phyloP scores from a whole-genome alignment of 306 rosid species.

The Trichosanthes cucumerina region DNA sequence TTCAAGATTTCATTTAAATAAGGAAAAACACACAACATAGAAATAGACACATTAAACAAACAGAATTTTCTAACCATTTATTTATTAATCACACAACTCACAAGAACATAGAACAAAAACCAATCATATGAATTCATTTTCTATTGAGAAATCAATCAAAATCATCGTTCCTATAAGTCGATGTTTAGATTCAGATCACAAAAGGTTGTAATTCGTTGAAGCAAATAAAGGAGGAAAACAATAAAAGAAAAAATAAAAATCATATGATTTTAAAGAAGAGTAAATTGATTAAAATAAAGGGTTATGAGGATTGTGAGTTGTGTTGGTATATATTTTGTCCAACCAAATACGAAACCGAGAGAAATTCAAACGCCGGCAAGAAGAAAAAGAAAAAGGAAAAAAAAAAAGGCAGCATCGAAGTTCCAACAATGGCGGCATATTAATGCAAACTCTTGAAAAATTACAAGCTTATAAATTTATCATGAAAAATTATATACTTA shows the following conservation, averaged over 20 bases:
- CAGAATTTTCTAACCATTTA: background rate
- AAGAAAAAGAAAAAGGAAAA: background rate
- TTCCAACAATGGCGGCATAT: conserved; percentile 7
- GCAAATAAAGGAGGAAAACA: background rate
- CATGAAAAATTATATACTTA: conserved; percentile 1
- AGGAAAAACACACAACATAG: background rate
- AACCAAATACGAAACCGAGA: conserved; percentile 16
- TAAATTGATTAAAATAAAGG: background rate
- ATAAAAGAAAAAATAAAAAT: background rate
- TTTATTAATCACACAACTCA: background rate
- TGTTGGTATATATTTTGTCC: background rate
- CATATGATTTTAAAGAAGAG: background rate
- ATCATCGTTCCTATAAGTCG: background rate
- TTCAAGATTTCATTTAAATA: background rate
- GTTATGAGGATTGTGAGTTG: background rate
- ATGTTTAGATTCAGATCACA: background rate
- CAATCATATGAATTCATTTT: background rate
- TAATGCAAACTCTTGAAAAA: background rate
- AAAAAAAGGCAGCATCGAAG: background rate
- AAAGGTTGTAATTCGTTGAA: background rate
- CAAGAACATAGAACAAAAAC: background rate
- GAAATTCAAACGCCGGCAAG: background rate
- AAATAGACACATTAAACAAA: background rate
- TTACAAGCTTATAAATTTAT: background rate
- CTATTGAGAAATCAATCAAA: background rate